phyloP scores from a whole-genome alignment of 2,329 filamentous ascomycete genomes.

The Polychaeton citri region DNA sequence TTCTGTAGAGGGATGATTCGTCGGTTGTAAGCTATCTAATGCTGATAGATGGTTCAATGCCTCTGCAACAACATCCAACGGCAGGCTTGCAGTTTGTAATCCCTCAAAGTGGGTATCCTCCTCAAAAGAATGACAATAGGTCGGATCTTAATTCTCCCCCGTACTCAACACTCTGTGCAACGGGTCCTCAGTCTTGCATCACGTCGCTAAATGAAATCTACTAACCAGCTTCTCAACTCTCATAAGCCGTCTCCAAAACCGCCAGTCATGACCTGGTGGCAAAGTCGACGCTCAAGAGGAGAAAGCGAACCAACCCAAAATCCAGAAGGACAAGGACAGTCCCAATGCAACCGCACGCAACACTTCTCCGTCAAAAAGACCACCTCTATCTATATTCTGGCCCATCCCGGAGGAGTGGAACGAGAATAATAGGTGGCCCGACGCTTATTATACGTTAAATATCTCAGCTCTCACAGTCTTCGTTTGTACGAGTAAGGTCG shows the following conservation, averaged over 20 bases:
- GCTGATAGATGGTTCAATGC: too few relatives aligned
- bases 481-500: not conserved
- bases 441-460: not conserved
- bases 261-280: not conserved
- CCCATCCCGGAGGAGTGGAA: too few relatives aligned
- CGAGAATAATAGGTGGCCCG: not conserved
- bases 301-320: not conserved
- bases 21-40: too few relatives aligned
- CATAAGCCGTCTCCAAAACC: not conserved
- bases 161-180: too few relatives aligned
- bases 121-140: not conserved
- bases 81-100: too few relatives aligned
- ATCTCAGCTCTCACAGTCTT: not conserved
- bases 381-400: not conserved
- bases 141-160: too few relatives aligned
- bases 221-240: not conserved
- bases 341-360: not conserved
- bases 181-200: too few relatives aligned
- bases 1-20: too few relatives aligned
- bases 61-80: too few relatives aligned
- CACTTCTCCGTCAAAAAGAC: not conserved
- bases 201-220: not conserved
- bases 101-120: too few relatives aligned
- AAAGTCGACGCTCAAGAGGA: not conserved
- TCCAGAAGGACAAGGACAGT: not conserved